Percentiles rank a stretch among this genome's conserved stretches.
Evolutionary conservation across 1,284 basidiomycete genomes (phyloP).

Genomic region (Meripilus lineatus): DNA sequence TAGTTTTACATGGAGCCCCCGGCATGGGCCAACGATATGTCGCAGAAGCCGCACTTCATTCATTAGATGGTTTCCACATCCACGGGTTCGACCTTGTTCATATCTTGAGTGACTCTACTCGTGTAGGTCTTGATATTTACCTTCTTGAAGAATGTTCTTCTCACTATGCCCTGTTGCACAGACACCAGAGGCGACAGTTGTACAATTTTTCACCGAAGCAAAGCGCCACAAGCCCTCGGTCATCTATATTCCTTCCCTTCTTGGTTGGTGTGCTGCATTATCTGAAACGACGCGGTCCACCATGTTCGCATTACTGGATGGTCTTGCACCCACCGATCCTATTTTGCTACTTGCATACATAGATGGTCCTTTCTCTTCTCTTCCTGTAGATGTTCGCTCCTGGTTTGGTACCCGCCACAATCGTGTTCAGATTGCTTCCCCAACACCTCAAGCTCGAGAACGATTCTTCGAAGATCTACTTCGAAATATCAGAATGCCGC

Average conservation of each 20-base stretch:
- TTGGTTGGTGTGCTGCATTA: slow-evolving; percentile 84
- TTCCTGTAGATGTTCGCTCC: slow-evolving; percentile 80
- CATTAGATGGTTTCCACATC: slow-evolving; percentile 94
- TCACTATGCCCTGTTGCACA: slow-evolving; percentile 25
- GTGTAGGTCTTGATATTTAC: slow-evolving; percentile 49
- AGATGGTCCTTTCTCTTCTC: slow-evolving; percentile 66
- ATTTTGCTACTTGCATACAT: slow-evolving; percentile 87
- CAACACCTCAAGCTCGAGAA: slow-evolving; percentile 53
- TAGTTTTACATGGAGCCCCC: slow-evolving; percentile 76
- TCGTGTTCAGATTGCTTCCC: slow-evolving; percentile 58
- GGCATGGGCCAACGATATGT: slow-evolving; percentile 93
- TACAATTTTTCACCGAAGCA: slow-evolving; percentile 97
- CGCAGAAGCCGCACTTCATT: slow-evolving; percentile 88
- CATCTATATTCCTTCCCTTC: slow-evolving; percentile 88
- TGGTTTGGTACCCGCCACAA: slow-evolving; percentile 93
- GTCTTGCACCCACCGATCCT: slow-evolving; percentile 86
- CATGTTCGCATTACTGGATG: slow-evolving; percentile 87
- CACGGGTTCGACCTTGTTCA: slow-evolving; percentile 91
- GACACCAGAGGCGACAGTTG: slow-evolving; percentile 90
- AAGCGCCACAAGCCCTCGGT: slow-evolving; percentile 97
- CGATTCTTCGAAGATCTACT: slow-evolving; percentile 79
- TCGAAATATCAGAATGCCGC: slow-evolving; percentile 66
- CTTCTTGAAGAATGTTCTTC: slow-evolving; percentile 1
- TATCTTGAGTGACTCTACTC: slow-evolving; percentile 84
- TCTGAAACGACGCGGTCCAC: slow-evolving; percentile 84